Conservation (phyloP, 371 early-diverging fungal species). For the Smittium mucronatum region DNA sequence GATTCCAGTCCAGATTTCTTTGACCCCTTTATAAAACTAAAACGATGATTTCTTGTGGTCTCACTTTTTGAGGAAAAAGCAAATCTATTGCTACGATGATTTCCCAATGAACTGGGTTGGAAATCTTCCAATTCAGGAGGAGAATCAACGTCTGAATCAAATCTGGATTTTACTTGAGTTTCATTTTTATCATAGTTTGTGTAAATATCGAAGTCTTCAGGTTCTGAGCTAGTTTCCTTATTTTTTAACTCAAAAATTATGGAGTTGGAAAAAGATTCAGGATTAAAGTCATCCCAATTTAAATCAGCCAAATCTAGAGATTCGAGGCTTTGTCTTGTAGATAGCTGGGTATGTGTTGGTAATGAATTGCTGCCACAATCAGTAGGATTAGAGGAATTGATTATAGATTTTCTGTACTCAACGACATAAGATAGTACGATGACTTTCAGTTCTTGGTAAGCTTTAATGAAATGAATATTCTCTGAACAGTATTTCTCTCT, state of each 20-base stretch:
- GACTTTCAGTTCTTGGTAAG: conserved; percentile 6
- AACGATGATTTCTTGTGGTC: neutral
- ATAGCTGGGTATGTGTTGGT: neutral
- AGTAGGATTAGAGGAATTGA: neutral
- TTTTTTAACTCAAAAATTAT: neutral
- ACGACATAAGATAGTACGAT: conserved; percentile 8
- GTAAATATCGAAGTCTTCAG: neutral
- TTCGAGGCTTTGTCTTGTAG: neutral
- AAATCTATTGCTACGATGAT: neutral
- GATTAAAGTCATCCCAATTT: neutral
- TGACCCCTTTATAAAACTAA: neutral
- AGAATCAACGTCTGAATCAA: neutral
- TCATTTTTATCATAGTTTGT: neutral
- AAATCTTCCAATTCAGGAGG: neutral
- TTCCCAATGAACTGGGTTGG: neutral
- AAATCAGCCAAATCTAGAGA: neutral
- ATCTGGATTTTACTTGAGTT: neutral
- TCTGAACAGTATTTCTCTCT: conserved; percentile 8
- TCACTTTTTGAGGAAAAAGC: neutral
- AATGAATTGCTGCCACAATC: neutral
- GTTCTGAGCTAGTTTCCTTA: no score
- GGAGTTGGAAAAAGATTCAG: neutral
- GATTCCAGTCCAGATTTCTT: neutral
- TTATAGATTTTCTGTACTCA: conserved; percentile 11
- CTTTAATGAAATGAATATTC: neutral